A percentile compares a stretch with the other conserved stretches of the same genome.
These are phyloP conservation scores for Trametes sp. DNA, from an alignment of 1,284 basidiomycete genomes.

Conservation along the genomic window DNA sequence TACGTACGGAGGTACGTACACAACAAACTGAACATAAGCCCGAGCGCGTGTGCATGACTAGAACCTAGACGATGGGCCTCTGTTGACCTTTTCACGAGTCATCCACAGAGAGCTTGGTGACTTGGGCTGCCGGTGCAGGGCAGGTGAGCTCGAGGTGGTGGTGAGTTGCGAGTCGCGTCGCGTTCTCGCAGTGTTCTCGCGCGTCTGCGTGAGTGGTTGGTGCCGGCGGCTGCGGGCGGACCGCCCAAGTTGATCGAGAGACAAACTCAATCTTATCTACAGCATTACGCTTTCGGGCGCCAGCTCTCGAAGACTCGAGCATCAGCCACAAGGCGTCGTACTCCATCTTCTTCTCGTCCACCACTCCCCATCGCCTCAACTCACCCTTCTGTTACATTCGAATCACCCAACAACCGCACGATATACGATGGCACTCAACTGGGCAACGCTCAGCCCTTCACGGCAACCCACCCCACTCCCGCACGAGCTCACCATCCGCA, in stretches of 20 bases:
- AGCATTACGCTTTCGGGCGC: not conserved
- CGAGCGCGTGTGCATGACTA: no score
- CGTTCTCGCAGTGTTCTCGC: no score
- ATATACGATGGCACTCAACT: constrained; percentile 75
- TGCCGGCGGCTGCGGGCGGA: not conserved
- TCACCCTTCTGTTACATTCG: not conserved
- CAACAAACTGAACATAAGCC: no score
- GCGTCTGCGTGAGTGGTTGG: not conserved
- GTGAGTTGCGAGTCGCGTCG: not conserved
- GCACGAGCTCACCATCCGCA: constrained; percentile 64
- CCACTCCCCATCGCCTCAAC: not conserved
- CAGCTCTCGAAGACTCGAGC: constrained; percentile 15
- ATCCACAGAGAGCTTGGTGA: not conserved
- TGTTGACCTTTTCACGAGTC: no score
- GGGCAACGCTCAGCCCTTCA: constrained; percentile 69
- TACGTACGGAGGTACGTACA: no score
- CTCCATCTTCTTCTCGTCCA: not conserved
- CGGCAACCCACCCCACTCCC: constrained; percentile 70
- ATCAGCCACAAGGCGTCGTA: not conserved
- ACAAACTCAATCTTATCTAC: constrained; percentile 17
- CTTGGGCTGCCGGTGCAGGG: not conserved
- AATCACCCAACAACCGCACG: not conserved
- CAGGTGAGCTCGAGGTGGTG: not conserved
- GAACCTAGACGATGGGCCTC: no score
- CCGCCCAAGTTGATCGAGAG: constrained; percentile 3